Conservation (phyloP, 352 stramenopile genomes). For the Vaucheria bursata region DNA sequence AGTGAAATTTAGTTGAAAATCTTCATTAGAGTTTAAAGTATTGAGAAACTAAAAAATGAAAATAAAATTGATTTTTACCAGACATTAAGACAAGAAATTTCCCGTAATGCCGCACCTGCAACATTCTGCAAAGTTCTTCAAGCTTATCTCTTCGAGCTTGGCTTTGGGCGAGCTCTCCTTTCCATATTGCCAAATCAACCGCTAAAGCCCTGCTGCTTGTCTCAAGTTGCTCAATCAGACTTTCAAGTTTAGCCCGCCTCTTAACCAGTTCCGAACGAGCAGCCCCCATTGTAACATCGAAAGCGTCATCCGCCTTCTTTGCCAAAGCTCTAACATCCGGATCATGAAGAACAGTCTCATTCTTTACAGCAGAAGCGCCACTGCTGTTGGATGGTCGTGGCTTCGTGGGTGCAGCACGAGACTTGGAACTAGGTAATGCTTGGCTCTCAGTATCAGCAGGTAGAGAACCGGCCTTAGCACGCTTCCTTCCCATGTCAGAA, state of each 20-base stretch:
- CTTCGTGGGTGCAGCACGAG: not conserved
- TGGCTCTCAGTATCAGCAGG: not conserved
- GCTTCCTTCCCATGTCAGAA: slow-evolving; percentile 7
- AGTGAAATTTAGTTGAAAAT: no score
- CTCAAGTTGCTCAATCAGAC: not conserved
- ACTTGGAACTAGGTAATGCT: not conserved
- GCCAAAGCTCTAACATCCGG: not conserved
- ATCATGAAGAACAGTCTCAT: not conserved
- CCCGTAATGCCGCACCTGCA: slow-evolving; percentile 5
- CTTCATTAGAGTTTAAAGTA: no score
- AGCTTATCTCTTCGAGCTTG: not conserved
- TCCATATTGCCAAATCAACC: not conserved
- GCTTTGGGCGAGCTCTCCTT: not conserved
- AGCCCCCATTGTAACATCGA: not conserved
- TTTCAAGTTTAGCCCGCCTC: not conserved
- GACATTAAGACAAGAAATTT: no score
- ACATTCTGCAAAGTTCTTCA: not conserved
- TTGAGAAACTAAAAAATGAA: no score
- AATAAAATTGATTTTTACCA: no score
- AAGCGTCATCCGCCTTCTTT: not conserved
- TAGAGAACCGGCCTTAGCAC: not conserved
- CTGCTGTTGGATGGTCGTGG: not conserved
- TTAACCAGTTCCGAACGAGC: not conserved
- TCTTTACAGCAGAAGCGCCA: not conserved
- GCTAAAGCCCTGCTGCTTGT: not conserved